These are phyloP conservation scores for Pilaira anomala DNA, from an alignment of 192 early-diverging fungal genomes.

Conservation along the genomic window DNA sequence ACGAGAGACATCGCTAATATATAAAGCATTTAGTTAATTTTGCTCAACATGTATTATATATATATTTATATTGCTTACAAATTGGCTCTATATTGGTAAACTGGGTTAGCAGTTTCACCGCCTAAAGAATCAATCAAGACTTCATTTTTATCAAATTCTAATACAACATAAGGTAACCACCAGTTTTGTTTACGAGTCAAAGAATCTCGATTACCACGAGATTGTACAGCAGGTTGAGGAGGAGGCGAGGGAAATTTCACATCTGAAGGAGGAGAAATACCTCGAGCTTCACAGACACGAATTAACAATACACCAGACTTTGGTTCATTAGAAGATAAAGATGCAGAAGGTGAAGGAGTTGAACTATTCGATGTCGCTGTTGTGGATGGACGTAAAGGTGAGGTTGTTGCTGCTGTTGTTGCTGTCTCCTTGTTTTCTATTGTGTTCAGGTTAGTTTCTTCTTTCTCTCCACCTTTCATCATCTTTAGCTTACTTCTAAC, in stretches of 20 bases:
- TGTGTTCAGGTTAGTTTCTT: too few relatives aligned
- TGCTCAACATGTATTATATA: too few relatives aligned
- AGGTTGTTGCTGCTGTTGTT: too few relatives aligned
- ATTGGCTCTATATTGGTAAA: slow-evolving; percentile 75
- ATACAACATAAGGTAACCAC: slow-evolving; percentile 83
- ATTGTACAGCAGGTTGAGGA: slow-evolving; percentile 50
- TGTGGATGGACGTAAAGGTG: not conserved
- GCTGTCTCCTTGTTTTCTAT: slow-evolving; percentile 27
- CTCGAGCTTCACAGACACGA: slow-evolving; percentile 78
- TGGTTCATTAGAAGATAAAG: slow-evolving; percentile 18
- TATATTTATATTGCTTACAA: slow-evolving; percentile 56
- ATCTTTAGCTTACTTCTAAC: slow-evolving; percentile 26
- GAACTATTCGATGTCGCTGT: not conserved
- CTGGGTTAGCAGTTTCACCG: slow-evolving; percentile 70
- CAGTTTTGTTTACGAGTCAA: slow-evolving; percentile 47
- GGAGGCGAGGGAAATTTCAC: slow-evolving; percentile 47
- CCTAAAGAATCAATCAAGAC: slow-evolving; percentile 77
- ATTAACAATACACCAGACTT: slow-evolving; percentile 73
- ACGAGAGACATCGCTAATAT: slow-evolving; percentile 63
- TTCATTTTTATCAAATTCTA: slow-evolving; percentile 96
- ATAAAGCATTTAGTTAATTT: too few relatives aligned
- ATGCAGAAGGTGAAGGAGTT: slow-evolving; percentile 17
- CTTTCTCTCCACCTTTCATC: too few relatives aligned
- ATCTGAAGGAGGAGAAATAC: slow-evolving; percentile 66
- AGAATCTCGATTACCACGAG: slow-evolving; percentile 51